phyloP scores from a whole-genome alignment of 176 grass and related monocot genomes.

The Oryza punctata region DNA sequence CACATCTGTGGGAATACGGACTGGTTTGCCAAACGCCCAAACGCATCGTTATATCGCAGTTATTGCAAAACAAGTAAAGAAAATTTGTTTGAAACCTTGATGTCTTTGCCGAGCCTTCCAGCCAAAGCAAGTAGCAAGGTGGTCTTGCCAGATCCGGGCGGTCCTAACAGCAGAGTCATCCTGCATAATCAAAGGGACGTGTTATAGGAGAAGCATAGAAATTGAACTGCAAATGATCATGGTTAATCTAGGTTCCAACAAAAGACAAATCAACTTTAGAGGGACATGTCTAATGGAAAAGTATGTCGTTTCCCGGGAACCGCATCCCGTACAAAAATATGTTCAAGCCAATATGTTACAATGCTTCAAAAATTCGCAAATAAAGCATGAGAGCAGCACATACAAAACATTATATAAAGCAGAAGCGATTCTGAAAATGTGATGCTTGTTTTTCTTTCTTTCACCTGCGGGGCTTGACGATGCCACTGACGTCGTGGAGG shows the following conservation, averaged over 20 bases:
- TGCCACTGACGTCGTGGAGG: conserved; percentile 81
- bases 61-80: background rate
- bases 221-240: background rate
- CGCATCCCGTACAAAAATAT: background rate
- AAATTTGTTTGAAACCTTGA: conserved; percentile 53
- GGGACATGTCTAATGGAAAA: background rate
- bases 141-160: conserved; percentile 91
- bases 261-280: background rate
- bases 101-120: conserved; percentile 70
- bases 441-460: background rate
- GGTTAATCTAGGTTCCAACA: background rate
- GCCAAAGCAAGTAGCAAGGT: conserved; percentile 84
- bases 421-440: background rate
- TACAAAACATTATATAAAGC: background rate
- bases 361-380: background rate
- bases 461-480: conserved; percentile 91
- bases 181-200: conserved; percentile 43
- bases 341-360: background rate
- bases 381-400: background rate
- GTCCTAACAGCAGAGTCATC: conserved; percentile 93
- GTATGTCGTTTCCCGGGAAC: background rate
- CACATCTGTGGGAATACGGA: no score
- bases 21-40: background rate
- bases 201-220: conserved; percentile 18
- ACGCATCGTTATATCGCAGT: background rate